Percentiles rank a stretch among this genome's conserved stretches.
Evolutionary conservation across 208 protist species (phyloP).

Genomic region (Trypanosoma mega): DNA sequence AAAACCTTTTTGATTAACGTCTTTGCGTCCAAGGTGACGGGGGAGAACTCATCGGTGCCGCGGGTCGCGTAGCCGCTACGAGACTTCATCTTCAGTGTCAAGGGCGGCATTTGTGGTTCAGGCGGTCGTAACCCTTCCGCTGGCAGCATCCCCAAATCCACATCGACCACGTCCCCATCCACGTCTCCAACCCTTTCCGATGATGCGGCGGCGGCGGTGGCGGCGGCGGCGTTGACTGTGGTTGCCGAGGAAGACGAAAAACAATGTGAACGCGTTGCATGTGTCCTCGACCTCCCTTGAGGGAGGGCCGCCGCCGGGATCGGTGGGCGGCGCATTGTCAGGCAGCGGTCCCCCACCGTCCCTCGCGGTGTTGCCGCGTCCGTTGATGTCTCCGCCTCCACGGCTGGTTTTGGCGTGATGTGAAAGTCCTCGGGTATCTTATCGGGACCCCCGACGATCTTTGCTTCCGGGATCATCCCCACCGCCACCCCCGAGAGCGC

Average conservation of each 20-base stretch:
- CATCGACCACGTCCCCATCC: slow-evolving; percentile 25
- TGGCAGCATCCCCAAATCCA: slow-evolving; percentile 88
- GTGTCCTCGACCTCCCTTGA: too few relatives aligned
- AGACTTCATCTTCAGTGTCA: slow-evolving; percentile 15
- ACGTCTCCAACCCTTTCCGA: too few relatives aligned
- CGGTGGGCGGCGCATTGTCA: too few relatives aligned
- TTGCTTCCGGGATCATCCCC: slow-evolving; percentile 22
- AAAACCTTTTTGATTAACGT: slow-evolving; percentile 85
- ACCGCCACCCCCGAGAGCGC: slow-evolving; percentile 54
- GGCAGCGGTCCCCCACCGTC: too few relatives aligned
- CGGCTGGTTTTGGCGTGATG: slow-evolving; percentile 14
- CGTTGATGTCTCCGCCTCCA: too few relatives aligned
- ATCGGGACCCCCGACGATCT: slow-evolving; percentile 35
- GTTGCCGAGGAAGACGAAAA: too few relatives aligned
- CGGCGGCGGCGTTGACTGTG: not conserved
- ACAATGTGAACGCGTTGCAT: too few relatives aligned
- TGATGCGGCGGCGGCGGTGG: slow-evolving; percentile 1
- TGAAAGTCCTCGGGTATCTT: slow-evolving; percentile 69
- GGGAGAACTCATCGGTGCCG: slow-evolving; percentile 42
- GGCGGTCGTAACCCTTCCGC: slow-evolving; percentile 71
- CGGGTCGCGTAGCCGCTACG: slow-evolving; percentile 20
- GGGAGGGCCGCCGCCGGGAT: too few relatives aligned
- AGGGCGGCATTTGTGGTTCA: slow-evolving; percentile 29
- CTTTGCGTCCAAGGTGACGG: slow-evolving; percentile 69
- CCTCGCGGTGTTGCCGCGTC: too few relatives aligned